phyloP scores from a whole-genome alignment of 495 filamentous ascomycete genomes.

The Venustampulla echinocandica region DNA sequence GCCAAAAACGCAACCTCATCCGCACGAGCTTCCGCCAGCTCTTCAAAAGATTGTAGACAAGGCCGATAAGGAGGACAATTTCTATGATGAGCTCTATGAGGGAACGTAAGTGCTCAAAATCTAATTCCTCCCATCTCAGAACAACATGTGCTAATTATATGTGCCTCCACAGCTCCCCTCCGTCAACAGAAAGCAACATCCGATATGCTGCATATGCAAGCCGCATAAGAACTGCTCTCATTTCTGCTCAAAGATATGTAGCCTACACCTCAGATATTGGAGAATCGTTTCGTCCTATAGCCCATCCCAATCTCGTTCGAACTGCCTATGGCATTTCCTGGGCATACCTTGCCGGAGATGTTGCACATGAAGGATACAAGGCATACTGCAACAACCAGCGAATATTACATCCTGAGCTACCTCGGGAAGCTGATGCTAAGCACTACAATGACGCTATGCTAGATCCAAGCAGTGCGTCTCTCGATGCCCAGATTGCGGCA shows the following conservation, averaged over 20 bases:
- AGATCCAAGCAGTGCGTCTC: constrained; percentile 14
- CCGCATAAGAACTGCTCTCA: constrained; percentile 78
- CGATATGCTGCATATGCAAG: constrained; percentile 91
- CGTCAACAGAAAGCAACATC: constrained; percentile 74
- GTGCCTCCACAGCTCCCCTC: constrained; percentile 69
- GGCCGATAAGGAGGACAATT: constrained; percentile 61
- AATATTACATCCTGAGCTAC: constrained; percentile 20
- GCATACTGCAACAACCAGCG: constrained; percentile 74
- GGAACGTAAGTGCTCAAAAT: constrained; percentile 56
- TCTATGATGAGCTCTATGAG: constrained; percentile 68
- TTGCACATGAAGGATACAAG: constrained; percentile 91
- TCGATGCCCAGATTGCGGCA: constrained; percentile 7
- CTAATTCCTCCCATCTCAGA: not conserved
- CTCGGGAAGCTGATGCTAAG: constrained; percentile 22
- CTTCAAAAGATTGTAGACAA: constrained; percentile 62
- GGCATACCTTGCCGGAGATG: constrained; percentile 86
- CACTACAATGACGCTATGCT: constrained; percentile 23
- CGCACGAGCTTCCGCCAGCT: constrained; percentile 55
- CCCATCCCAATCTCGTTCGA: constrained; percentile 72
- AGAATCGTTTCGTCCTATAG: constrained; percentile 90
- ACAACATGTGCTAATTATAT: too few species aligned
- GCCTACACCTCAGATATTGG: constrained; percentile 97
- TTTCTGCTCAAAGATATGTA: constrained; percentile 89
- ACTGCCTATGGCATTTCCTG: constrained; percentile 86
- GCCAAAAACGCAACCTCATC: constrained; percentile 42